phyloP scores from a whole-genome alignment of 2,329 filamentous ascomycete species.

The Botryotinia convoluta region DNA sequence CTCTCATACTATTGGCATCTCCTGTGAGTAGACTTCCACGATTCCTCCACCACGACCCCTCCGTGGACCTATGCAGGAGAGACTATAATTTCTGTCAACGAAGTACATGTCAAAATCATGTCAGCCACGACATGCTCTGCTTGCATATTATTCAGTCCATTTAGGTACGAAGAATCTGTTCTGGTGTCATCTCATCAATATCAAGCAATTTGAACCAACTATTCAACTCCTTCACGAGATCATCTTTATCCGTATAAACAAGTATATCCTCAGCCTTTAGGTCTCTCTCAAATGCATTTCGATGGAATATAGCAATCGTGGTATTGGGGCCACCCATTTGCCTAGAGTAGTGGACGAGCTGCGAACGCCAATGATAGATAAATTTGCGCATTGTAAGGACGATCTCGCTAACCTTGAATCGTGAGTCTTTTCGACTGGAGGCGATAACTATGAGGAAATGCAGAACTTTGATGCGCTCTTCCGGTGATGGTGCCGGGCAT shows the following conservation, averaged over 20 bases:
- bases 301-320: neutral
- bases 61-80: neutral
- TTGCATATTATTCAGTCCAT: neutral
- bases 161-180: neutral
- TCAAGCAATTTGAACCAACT: neutral
- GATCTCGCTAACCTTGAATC: no score
- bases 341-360: neutral
- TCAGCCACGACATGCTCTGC: neutral
- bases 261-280: neutral
- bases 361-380: neutral
- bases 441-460: neutral
- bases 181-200: neutral
- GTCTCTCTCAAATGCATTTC: neutral
- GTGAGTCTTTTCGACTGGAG: neutral
- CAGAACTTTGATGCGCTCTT: neutral
- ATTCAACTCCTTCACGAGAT: neutral
- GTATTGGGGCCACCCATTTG: neutral
- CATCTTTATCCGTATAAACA: neutral
- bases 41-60: no score
- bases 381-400: neutral
- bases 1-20: neutral
- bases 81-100: neutral
- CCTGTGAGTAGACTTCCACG: no score
- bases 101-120: neutral
- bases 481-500: neutral